Evolutionary conservation across 2,329 filamentous ascomycete species (phyloP), one percentile per base, ranked within the genome.

Genomic region (Alternaria triticina): DNA sequence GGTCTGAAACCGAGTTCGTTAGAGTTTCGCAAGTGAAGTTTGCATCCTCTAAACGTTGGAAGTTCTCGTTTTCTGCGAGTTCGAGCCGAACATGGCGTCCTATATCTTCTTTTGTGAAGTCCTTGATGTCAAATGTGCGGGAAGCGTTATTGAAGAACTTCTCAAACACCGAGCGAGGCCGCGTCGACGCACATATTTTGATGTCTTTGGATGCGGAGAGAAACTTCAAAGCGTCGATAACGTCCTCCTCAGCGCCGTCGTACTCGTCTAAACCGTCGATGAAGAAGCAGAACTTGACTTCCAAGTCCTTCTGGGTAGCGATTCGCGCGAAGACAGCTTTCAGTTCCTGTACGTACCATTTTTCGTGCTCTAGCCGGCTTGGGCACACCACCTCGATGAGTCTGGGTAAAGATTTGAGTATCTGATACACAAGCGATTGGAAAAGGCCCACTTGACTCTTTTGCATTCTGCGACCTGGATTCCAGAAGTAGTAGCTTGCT

Each of bases 401-500:
- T 17, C 55, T 33, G 2, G 67, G 65, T 15, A 49, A 11, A 13
- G 65, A n/a, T 30, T 58, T 52, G 9, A 73, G 36, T 6, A 68
- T 59, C 15, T 69, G 58, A 10, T 65, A 69, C 0, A 69, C 45
- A 3, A 71, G 11, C 1, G 67, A 61, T 5, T 65, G 58, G 9
- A 69, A 62, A 0, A 71, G 47, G 0, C 66, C 68, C 1, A 17
- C 10, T 20, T 57, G 54, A 13, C 50, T 62, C 33, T 66, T 70
- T 36, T 70, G 66, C 45, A 69, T 33, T 7, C 60, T 52, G n/a
- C 11, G 47, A 1, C 66, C 66, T 54, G 63, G 59, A 36, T 66
- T 64, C 66, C 66, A 69, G 47, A 71, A 71, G 33, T 54, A 71
- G 49, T 55, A 71, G 10, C 65, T 72, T 2, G 76, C 77, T 43